Base-by-base conservation (phyloP, 148 eudicot genomes). In the Drosera capensis region DNA sequence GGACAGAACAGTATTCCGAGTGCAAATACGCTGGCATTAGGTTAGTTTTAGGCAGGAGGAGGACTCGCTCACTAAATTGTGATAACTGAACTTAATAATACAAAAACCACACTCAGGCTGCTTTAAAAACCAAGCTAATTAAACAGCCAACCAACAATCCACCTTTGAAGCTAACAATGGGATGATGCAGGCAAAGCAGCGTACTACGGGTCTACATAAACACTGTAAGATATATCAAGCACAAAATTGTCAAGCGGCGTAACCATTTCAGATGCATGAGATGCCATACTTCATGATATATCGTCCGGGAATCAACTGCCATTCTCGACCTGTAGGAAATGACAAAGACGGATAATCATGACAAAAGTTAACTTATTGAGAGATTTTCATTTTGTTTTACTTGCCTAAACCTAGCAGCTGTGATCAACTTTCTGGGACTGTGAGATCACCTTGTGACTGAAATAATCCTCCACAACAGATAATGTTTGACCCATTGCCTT, bases 401-500 rank as follows among this genome's bases (percentile, higher is more conserved):
- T n/a, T 46, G n/a, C 22, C 3, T 13, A 58, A 34, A 38, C n/a
- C n/a, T n/a, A 36, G 22, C 21, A 31, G 13, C 29, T 7, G 4
- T 25, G 25, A 19, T 15, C 24, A 31, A 45, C 30, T 7, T 30
- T 29, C 55, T 23, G 14, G 31, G 14, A 31, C 49, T 20, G 25
- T 29, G 43, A 40, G 31, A 29, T 54, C 43, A 80, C 97, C 93
- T 80, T 80, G 52, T 90, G 84, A 52, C 54, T 84, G 51, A 90
- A 90, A 65, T 77, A 83, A 64, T 90, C 94, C 72, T 84, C 94
- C 62, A 73, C 97, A 63, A 90, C 76, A 13, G 84, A 74, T 40
- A 90, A 77, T 51, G 97, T 90, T 59, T 84, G 86, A 48, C 80
- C 78, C 97, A 90, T 83, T 24, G 97, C 95, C 62, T 71, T 75